phyloP scores from a whole-genome alignment of 768 basidiomycete species.

The Termitomyces sp. region DNA sequence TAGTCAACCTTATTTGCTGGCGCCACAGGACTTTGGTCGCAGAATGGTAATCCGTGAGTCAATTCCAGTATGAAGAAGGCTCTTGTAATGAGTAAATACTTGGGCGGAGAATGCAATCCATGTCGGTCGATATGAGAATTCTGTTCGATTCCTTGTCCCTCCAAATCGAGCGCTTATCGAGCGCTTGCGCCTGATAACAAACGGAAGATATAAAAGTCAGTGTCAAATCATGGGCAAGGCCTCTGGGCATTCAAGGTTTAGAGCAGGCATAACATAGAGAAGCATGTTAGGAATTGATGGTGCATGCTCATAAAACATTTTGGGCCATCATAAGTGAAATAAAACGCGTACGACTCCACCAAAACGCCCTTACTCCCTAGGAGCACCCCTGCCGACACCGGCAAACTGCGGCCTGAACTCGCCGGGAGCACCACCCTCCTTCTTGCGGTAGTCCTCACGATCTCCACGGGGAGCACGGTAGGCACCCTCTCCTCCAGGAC shows the following conservation, averaged over 20 bases:
- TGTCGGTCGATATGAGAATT: not conserved
- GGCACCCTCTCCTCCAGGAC: constrained; percentile 68
- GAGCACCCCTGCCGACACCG: constrained; percentile 85
- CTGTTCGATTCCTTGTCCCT: not conserved
- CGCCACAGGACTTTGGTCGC: not conserved
- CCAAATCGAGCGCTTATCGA: not conserved
- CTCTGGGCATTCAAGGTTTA: not conserved
- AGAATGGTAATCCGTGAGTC: not conserved
- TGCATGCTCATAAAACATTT: constrained; percentile 24
- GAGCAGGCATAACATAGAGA: constrained; percentile 2
- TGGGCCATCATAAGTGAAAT: constrained; percentile 14
- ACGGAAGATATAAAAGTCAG: not conserved
- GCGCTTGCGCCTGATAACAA: not conserved
- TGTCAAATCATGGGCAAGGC: not conserved
- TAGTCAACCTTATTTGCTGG: not conserved
- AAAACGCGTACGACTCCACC: constrained; percentile 14
- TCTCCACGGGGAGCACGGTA: constrained; percentile 88
- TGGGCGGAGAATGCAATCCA: not conserved
- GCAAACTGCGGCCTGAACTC: constrained; percentile 88
- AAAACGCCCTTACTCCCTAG: constrained; percentile 49
- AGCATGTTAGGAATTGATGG: constrained; percentile 12
- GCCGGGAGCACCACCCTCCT: constrained; percentile 82
- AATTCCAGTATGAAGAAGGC: not conserved
- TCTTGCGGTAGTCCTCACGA: constrained; percentile 90
- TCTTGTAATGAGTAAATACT: not conserved